Conservation (phyloP, 345 rosid species). For the Theobroma cacao region DNA sequence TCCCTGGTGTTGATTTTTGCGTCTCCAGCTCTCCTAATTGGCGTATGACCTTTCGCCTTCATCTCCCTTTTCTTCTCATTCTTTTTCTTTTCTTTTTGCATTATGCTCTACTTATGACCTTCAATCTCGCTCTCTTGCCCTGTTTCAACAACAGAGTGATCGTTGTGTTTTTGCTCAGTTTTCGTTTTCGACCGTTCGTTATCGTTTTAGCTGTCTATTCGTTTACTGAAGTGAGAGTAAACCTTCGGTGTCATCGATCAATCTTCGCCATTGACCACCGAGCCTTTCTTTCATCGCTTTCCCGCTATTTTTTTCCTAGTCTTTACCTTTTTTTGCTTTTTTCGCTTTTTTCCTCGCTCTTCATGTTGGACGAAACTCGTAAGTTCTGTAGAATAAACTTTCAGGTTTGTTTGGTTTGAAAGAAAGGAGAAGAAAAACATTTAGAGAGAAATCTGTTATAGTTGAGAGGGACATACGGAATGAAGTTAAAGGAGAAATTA, state of each 20-base stretch:
- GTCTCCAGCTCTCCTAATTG: constrained; percentile 76
- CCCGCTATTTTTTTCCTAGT: neutral
- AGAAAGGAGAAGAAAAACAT: neutral
- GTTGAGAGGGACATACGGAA: neutral
- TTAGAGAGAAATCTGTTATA: neutral
- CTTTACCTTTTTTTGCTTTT: neutral
- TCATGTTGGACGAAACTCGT: neutral
- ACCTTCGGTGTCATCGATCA: neutral
- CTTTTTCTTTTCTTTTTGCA: neutral
- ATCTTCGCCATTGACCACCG: neutral
- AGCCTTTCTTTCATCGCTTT: neutral
- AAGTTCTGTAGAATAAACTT: neutral
- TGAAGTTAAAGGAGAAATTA: neutral
- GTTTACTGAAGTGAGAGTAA: neutral
- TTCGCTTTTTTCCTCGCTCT: neutral
- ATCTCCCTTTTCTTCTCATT: neutral
- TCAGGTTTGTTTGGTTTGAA: neutral
- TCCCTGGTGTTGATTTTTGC: constrained; percentile 78
- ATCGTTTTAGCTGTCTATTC: neutral
- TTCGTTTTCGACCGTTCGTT: neutral
- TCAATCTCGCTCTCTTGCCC: neutral
- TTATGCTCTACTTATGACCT: neutral
- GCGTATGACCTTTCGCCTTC: constrained; percentile 42
- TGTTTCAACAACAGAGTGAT: neutral
- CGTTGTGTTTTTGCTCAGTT: neutral